Base-by-base conservation (phyloP, 306 rosid species). In the Gynostemma pentaphyllum region DNA sequence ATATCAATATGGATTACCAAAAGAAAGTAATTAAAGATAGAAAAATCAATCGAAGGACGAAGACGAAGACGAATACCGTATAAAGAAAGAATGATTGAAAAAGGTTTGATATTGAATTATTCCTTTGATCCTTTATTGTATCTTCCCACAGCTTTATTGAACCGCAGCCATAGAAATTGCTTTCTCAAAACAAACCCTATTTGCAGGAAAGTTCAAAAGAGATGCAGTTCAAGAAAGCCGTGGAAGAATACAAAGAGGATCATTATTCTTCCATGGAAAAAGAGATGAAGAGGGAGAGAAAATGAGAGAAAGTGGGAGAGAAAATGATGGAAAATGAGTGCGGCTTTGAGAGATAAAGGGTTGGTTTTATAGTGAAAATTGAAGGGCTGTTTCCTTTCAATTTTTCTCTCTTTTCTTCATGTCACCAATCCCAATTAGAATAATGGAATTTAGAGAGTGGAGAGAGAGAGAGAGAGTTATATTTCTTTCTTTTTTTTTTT, bases 201-300 rank as follows among this genome's bases (percentile, higher is more conserved):
- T 26, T 28, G 5, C 21, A 22, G n/a, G 59, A 80, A 75, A 65
- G 78, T 39, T 62, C 64, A 49, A 37, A 19, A 61, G 69, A 13
- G 75, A 78, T 80, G 92, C 92, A 85, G 92, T 85, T 85, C 92
- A 85, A 85, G 92, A 85, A 85, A 85, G 92, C 92, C 83, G 92
- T 85, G 92, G 92, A 85, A 85, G 78, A 85, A 82, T 78, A 82
- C 81, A 82, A 76, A 80, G 72, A 85, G 86, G 75, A 47, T 57
- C 92, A 85, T 64, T 12, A n/a, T 26, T 50, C 56, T 50, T 8
- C 27, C 40, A 26, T 8, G 7, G 5, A 54, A 9, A 7, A 2
- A 18, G 26, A 18, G n/a, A n/a, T n/a, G n/a, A n/a, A n/a, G n/a
- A n/a, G n/a, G 34, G 0, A 49, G 60, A 45, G 62, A 22, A 55